Base-by-base conservation (phyloP, 2,329 filamentous ascomycete genomes). In the Xylaria hypoxylon region DNA sequence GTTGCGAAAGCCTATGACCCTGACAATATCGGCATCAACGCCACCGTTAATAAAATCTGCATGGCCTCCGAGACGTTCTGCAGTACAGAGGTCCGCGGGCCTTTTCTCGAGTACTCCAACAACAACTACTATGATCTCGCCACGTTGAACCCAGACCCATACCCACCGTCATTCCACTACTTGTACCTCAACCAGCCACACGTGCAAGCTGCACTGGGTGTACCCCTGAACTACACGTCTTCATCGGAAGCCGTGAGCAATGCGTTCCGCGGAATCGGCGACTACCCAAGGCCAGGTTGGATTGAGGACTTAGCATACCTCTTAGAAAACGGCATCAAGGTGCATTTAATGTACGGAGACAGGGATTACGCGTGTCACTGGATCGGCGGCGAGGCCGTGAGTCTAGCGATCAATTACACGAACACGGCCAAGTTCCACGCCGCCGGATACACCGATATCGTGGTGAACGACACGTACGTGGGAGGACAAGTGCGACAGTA, bases 401-500 rank as follows among this genome's bases (percentile, higher is more conserved):
- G 82, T 60, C 77, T 87, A 4, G 79, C 80, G 1, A 79, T 87
- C 42, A 78, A 83, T 8, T 84, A 85, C 73, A 75, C 78, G 5
- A 73, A 78, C 28, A 76, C 80, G 5, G 73, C 77, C 5, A 72
- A 77, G 2, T 89, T 89, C 77, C 77, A 64, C 26, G 71, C 68
- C 0, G 87, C 90, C 1, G 90, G 90, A 0, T 93, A 93, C 75
- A 84, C 86, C 0, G 85, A 88, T 15, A 85, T 93, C 64, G 79
- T 86, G 11, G 85, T 89, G 17, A 88, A 90, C 72, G 82, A 81
- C 10, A 82, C 84, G 6, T 88, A 88, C 77, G 84, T 87, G 73
- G 89, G 84, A n/a, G 91, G 91, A 1, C 85, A 87, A 68, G 90
- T 91, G 0, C 84, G 90, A 0, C 90, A 93, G 74, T 87, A 86